Evolutionary conservation across 2,329 filamentous ascomycete species (phyloP), one percentile per base, ranked within the genome.

Genomic region (Pseudocercospora pini-densiflorae): DNA sequence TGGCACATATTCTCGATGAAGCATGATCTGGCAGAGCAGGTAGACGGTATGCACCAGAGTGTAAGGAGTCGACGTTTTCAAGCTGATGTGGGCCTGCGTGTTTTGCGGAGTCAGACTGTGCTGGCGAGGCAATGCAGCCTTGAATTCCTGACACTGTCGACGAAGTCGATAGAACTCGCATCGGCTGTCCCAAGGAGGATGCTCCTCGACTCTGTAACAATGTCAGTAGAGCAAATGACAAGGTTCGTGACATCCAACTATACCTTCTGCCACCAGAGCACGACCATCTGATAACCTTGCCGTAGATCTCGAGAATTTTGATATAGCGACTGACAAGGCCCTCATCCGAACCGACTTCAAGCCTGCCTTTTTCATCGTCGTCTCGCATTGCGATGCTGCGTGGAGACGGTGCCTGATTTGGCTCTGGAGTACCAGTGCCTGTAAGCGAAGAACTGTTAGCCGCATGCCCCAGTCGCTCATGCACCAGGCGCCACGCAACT

Each of bases 1-100:
- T 0, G 89, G 88, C 27, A 91, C 83, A 68, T 89, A 91, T 74
- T 91, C 89, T 68, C 89, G 83, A 72, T 91, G 88, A 29, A 92
- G 81, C 80, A 90, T 87, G 68, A 92, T 88, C 63, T 86, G 84
- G 74, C 88, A 91, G 1, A 92, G 81, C 1, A 86, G 85, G 65
- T 87, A 85, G 0, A 91, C 84, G 71, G 89, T 88, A 72, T 92
- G 90, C 62, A 92, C 79, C 3, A 90, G 84, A 9, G 89, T 86
- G 73, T 90, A 92, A 7, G 86, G 84, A 54, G 88, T 89, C 1
- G 87, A 87, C 1, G 86, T 87, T 49, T 87, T 84, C 62, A 87
- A 84, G 67, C 86, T 87, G 71, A 90, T 88, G 72, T 92, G 89
- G 24, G 86, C 87, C 71, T 87, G 86, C 51, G 89, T 88, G 74